Base-by-base conservation (phyloP, 331 rosid genomes). In the Pyrus hybrid region DNA sequence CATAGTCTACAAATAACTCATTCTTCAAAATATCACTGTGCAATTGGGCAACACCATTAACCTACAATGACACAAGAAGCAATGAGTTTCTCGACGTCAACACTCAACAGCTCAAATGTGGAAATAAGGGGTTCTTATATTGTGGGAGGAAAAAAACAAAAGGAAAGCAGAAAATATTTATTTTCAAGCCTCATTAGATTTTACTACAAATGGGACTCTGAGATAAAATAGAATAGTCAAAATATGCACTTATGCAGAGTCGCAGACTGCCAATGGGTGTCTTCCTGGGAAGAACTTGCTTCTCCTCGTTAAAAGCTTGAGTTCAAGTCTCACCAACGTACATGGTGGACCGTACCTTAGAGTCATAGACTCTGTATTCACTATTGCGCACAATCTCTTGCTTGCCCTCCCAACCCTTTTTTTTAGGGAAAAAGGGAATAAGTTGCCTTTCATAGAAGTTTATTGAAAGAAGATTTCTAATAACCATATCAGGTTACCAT, bases 21-120 rank as follows among this genome's bases (percentile, higher is more conserved):
- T 93, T 78, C 82, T 86, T 95, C 41, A 95, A 82, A 74, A 95
- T 95, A 81, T 95, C 97, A 74, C 97, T 95, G 85, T 95, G 99
- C 77, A 92, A 86, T 83, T 95, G 97, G 43, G 99, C 99, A 76
- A 95, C 99, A 47, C 99, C 99, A 79, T 95, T 95, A 76, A 94
- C 99, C 97, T 94, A 72, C 75, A 83, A 78, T 60, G 78, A 74
- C 67, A 81, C 32, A 5, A 51, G 53, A 8, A 75, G 23, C 51
- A 64, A 57, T 32, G 54, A 70, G 28, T 68, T 68, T 18, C 67
- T 35, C 71, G 58, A 72, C 54, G 28, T 47, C 43, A 33, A n/a
- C 26, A 54, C 69, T 63, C 68, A 74, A 63, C 60, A 79, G 57
- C 66, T 71, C 65, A 64, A 37, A 56, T 17, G 63, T 3, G 23